Percentiles rank a stretch among this genome's conserved stretches.
phyloP scores from a whole-genome alignment of 106 monocot genomes.

The Chionographis japonica region DNA sequence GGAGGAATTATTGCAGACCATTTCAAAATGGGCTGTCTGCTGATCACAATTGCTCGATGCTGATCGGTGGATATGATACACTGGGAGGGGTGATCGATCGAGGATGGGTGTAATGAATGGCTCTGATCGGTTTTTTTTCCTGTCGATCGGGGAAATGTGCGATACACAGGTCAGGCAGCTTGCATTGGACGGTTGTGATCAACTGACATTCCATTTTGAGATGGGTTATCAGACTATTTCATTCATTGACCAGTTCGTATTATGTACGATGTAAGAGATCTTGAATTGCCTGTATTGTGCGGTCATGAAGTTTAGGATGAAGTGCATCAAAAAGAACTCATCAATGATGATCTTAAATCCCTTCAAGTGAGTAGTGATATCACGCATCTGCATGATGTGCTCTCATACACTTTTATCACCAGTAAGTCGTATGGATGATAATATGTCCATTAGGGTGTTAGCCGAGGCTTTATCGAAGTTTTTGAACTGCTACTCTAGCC shows the following conservation, averaged over 20 bases:
- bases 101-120: too few species aligned
- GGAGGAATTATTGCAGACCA: too few species aligned
- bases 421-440: not conserved
- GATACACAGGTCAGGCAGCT: too few species aligned
- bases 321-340: slow-evolving; percentile 10
- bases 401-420: not conserved
- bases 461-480: not conserved
- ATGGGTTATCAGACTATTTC: not conserved
- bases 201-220: too few species aligned
- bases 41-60: too few species aligned
- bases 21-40: too few species aligned
- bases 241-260: slow-evolving; percentile 4
- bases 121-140: too few species aligned
- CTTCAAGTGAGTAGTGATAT: not conserved
- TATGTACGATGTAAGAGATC: slow-evolving; percentile 6
- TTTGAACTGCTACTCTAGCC: not conserved
- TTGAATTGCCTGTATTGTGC: slow-evolving; percentile 10
- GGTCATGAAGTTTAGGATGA: slow-evolving; percentile 3
- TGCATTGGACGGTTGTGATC: too few species aligned
- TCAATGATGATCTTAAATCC: not conserved
- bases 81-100: too few species aligned
- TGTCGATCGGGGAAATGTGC: too few species aligned
- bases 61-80: too few species aligned
- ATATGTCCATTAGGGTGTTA: slow-evolving; percentile 1
- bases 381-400: slow-evolving; percentile 14